Evolutionary conservation across 225 moss, liverwort and hornwort genomes (phyloP), one percentile per base, ranked within the genome.

Genomic region (Asterella californica): DNA sequence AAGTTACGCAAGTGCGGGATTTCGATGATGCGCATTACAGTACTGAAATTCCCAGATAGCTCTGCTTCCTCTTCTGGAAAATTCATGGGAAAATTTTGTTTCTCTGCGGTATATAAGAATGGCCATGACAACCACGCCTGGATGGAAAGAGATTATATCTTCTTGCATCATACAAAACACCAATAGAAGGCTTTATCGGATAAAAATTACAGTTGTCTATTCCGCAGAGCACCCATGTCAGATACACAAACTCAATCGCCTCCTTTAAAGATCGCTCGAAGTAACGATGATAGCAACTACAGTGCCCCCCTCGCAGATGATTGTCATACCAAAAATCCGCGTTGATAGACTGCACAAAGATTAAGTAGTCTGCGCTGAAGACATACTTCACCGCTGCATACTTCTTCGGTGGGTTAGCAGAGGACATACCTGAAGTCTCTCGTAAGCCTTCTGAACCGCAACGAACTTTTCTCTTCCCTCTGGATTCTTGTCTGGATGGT

Each of bases 381-480:
- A 14, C 57, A 57, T 57, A 57, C 57, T 24, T 5, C 22, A 21
- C 5, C 17, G 17, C 6, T 57, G 24, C 25, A 18, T 0, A 37
- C 36, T 37, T 19, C 18, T 68, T 19, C 36, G 18, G 34, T 37
- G 17, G 1, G n/a, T 2, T 19, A 15, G 38, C 10, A 50, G 33
- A 76, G 37, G 21, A 19, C 53, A 32, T 68, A 95, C 95, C 93
- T 95, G 95, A 47, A 95, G 78, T 80, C 93, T 88, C 86, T 95
- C 95, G 74, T 95, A 95, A 45, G 95, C 95, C 81, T 95, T 95
- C 77, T 95, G 95, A 34, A 95, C 95, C 75, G 95, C 93, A 57
- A 95, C 91, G 88, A 95, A 95, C 76, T 95, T 95, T 83, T 95
- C 95, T 76, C 95, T 86, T 66, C 95, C 95, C 79, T 92, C 91